Evolutionary conservation across 352 stramenopile genomes (phyloP).

Genomic region (Pythium angustatum): DNA sequence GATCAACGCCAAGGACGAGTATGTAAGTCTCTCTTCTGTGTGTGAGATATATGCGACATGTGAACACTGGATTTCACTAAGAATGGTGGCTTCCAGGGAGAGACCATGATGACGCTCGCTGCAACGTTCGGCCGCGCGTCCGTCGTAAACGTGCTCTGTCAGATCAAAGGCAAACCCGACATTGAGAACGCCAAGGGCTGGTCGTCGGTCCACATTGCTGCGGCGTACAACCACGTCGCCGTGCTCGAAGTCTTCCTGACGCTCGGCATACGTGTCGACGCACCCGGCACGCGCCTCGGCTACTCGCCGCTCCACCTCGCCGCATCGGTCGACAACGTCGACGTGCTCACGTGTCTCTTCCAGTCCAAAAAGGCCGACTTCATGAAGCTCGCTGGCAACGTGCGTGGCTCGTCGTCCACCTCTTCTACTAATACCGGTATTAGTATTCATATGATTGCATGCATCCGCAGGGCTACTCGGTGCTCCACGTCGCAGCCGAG

Average conservation of each 20-base stretch:
- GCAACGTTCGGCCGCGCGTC: slow-evolving; percentile 45
- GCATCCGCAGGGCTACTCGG: slow-evolving; percentile 42
- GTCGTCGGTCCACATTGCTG: slow-evolving; percentile 60
- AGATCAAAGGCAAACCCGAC: slow-evolving; percentile 59
- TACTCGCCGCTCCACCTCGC: slow-evolving; percentile 66
- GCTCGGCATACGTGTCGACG: slow-evolving; percentile 49
- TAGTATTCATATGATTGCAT: too few species aligned
- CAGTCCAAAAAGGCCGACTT: slow-evolving; percentile 50
- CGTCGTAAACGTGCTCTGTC: slow-evolving; percentile 62
- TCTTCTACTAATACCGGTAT: neutral
- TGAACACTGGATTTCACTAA: neutral
- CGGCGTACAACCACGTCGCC: slow-evolving; percentile 49
- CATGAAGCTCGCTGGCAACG: slow-evolving; percentile 46
- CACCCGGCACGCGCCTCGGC: slow-evolving; percentile 42
- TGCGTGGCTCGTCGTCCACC: slow-evolving; percentile 17
- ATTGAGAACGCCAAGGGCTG: slow-evolving; percentile 73
- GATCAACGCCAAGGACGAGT: slow-evolving; percentile 62
- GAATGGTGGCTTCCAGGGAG: slow-evolving; percentile 38
- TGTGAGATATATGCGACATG: slow-evolving; percentile 17
- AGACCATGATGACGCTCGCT: slow-evolving; percentile 74
- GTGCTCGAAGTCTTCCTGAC: slow-evolving; percentile 49
- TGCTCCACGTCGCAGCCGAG: slow-evolving; percentile 57
- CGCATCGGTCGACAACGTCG: slow-evolving; percentile 51
- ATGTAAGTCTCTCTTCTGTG: neutral
- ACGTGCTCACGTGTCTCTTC: slow-evolving; percentile 48